These are phyloP conservation scores for Tetragonia tetragonoides DNA, from an alignment of 148 eudicot genomes.

Conservation along the genomic window DNA sequence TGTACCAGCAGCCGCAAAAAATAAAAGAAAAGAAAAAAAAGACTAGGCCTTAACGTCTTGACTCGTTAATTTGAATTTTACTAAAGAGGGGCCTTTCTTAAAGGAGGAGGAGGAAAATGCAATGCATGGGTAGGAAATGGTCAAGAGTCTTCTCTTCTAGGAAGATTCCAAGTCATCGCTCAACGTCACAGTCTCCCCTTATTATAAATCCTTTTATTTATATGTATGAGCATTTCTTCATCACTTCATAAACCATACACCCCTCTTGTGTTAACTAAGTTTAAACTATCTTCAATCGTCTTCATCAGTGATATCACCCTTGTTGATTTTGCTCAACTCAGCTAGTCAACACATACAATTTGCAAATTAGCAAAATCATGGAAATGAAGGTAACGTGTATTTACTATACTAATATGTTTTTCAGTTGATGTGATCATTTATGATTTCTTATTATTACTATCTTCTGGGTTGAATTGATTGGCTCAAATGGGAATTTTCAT, in stretches of 20 bases:
- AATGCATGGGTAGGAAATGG: slow-evolving; percentile 9
- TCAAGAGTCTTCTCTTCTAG: slow-evolving; percentile 12
- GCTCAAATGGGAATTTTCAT: background rate
- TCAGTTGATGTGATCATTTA: slow-evolving; percentile 20
- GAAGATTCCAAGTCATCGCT: background rate
- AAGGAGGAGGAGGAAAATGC: too few species aligned
- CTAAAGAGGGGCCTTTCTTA: too few species aligned
- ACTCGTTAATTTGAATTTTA: too few species aligned
- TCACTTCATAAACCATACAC: slow-evolving; percentile 8
- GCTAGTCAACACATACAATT: slow-evolving; percentile 19
- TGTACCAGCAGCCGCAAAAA: too few species aligned
- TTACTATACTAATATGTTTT: background rate
- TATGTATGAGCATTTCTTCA: background rate
- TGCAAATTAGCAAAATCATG: slow-evolving; percentile 20
- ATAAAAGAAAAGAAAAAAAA: too few species aligned
- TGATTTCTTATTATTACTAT: slow-evolving; percentile 3
- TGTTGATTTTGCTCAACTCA: background rate
- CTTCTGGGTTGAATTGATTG: background rate
- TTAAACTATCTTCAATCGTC: too few species aligned
- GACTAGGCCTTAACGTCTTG: too few species aligned
- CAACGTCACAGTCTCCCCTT: too few species aligned
- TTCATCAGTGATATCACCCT: slow-evolving; percentile 6
- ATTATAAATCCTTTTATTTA: slow-evolving; percentile 6
- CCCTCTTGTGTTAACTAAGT: too few species aligned
- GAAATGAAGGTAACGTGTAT: slow-evolving; percentile 26